A percentile compares a stretch with the other conserved stretches of the same genome.
Evolutionary conservation across 2,329 filamentous ascomycete genomes (phyloP).

Genomic region (Aspergillus udagawae): DNA sequence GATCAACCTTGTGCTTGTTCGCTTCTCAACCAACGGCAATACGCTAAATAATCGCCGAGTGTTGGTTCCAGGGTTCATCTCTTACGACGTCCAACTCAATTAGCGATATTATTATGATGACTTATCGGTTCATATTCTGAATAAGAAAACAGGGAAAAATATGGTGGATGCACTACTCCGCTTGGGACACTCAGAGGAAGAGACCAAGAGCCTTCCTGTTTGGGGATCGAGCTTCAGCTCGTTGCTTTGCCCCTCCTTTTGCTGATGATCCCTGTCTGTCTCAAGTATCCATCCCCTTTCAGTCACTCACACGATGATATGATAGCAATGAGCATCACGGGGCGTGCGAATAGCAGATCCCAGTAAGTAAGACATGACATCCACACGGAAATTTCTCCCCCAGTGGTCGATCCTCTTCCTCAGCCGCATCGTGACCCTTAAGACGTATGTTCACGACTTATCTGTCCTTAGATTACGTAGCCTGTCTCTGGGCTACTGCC

Average conservation of each 20-base stretch:
- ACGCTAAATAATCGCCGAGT: conserved; percentile 6
- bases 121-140: neutral
- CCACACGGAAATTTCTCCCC: neutral
- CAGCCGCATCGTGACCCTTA: neutral
- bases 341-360: neutral
- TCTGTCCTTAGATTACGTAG: neutral
- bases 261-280: neutral
- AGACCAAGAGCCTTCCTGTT: neutral
- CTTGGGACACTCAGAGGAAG: neutral
- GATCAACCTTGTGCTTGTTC: conserved; percentile 18
- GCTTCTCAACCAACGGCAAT: conserved; percentile 2
- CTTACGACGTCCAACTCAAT: conserved; percentile 15
- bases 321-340: neutral
- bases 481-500: neutral
- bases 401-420: neutral
- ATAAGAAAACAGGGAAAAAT: neutral
- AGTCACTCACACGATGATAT: neutral
- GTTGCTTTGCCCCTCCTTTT: neutral
- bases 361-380: neutral
- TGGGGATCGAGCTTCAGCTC: neutral
- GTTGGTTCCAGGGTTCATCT: conserved; percentile 8
- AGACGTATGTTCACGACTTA: neutral
- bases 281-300: neutral
- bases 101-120: neutral
- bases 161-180: neutral